Base-by-base conservation (phyloP, 129 eudicot species). In the Apium graveolens region DNA sequence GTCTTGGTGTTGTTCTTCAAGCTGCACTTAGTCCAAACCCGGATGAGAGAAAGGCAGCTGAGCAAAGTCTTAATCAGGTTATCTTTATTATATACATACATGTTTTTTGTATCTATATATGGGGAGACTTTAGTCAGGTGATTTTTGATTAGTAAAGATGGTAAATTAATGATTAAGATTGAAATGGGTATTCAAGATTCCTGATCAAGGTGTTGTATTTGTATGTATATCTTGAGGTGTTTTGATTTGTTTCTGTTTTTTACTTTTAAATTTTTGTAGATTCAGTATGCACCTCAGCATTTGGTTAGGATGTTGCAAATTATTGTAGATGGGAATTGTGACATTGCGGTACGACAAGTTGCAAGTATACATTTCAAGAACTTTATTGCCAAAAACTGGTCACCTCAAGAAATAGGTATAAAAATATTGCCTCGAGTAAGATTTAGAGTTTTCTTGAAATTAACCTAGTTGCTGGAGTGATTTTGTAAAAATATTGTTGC, bases 321-420 rank as follows among this genome's bases (percentile, higher is more conserved):
- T 55, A 87, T 91, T 26, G 97, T 94, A 0, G 98, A 94, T 84
- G 96, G 87, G 45, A 91, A 84, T 55, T 84, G 96, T 24, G 98
- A 94, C 57, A 80, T 91, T 78, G 96, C 91, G 0, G 93, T 94
- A 5, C 76, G 98, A 46, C 98, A 94, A 80, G 96, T 86, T 83
- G 97, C 98, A 14, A 94, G 98, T 78, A 94, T 94, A 81, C 91
- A 92, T 83, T 94, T 91, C 79, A 94, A 94, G 86, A 94, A 94
- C 81, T 94, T 94, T 57, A 83, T 94, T 78, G 98, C 88, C 5
- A 94, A 87, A 71, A 90, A 94, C 82, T 94, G 98, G 98, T 80
- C 86, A 1, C 96, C 98, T 21, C 84, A 82, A 81, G 96, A 91
- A 42, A 80, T 91, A 26, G 93, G 97, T 93, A 83, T 43, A 24